A percentile compares a stretch with the other conserved stretches of the same genome.
Conservation (phyloP, 2,329 filamentous ascomycete genomes). For the Pseudogymnoascus sp. region DNA sequence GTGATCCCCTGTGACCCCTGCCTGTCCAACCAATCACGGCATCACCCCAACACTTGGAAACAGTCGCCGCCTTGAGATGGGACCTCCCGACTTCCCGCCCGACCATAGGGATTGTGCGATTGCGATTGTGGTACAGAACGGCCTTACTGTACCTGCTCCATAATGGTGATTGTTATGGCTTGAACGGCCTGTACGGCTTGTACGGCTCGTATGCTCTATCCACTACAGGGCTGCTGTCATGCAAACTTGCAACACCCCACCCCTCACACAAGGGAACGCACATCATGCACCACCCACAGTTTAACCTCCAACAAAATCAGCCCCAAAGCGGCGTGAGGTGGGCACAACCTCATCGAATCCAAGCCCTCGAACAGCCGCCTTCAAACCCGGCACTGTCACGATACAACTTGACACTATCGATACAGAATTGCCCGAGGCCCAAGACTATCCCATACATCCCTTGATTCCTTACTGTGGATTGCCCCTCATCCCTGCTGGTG, state of each 20-base stretch:
- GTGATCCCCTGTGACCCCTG: not conserved
- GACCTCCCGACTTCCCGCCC: constrained; percentile 3
- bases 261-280: not conserved
- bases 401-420: not conserved
- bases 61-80: constrained; percentile 7
- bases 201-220: not conserved
- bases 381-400: not conserved
- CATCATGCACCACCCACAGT: not conserved
- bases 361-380: constrained; percentile 4
- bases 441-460: constrained; percentile 2
- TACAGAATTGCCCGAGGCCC: not conserved
- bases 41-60: constrained; percentile 1
- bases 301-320: not conserved
- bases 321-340: constrained; percentile 4
- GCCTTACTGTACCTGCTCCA: not conserved
- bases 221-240: not conserved
- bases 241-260: not conserved
- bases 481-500: constrained; percentile 7
- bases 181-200: not conserved
- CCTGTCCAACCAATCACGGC: not conserved
- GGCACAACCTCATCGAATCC: not conserved
- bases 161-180: not conserved
- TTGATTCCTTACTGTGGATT: not conserved
- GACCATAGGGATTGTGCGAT: not conserved
- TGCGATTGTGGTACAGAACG: not conserved